Percentiles rank a stretch among this genome's conserved stretches.
Conservation (phyloP, 2,329 filamentous ascomycete genomes). For the Aureobasidium subglaciale region DNA sequence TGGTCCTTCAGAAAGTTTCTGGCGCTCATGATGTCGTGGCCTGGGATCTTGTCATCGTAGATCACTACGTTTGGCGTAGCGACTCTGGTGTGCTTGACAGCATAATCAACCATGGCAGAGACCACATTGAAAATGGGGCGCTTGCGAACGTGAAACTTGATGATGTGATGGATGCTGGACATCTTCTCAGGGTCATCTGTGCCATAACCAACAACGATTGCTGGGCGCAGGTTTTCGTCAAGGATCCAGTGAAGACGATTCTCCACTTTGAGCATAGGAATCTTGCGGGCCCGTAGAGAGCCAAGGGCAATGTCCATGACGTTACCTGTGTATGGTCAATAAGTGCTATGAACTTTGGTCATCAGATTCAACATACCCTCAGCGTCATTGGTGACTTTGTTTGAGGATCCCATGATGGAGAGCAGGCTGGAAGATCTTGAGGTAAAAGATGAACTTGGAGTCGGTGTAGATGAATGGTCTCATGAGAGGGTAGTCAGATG, state of each 20-base stretch:
- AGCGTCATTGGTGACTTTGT: background rate
- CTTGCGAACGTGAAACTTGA: background rate
- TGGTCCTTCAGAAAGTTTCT: background rate
- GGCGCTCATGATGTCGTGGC: background rate
- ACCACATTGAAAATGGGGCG: background rate
- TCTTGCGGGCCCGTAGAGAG: background rate
- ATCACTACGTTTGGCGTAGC: background rate
- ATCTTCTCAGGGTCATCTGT: constrained; percentile 3
- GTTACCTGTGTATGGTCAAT: background rate
- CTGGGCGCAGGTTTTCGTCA: background rate
- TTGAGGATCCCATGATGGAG: background rate
- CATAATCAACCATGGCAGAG: background rate
- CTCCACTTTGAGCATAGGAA: background rate
- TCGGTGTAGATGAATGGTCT: background rate
- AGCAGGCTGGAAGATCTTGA: no score
- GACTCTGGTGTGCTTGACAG: constrained; percentile 3
- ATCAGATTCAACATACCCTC: background rate
- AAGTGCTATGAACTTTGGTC: no score
- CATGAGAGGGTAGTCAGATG: background rate
- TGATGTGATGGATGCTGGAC: constrained; percentile 3
- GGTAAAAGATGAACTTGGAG: background rate
- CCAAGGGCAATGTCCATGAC: constrained; percentile 8
- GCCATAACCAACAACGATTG: constrained; percentile 3
- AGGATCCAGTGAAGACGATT: background rate
- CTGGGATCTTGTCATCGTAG: background rate